Percentiles rank a stretch among this genome's conserved stretches.
Conservation (phyloP, 1,139 yeast species). For the Suhomyces anneliseae region DNA sequence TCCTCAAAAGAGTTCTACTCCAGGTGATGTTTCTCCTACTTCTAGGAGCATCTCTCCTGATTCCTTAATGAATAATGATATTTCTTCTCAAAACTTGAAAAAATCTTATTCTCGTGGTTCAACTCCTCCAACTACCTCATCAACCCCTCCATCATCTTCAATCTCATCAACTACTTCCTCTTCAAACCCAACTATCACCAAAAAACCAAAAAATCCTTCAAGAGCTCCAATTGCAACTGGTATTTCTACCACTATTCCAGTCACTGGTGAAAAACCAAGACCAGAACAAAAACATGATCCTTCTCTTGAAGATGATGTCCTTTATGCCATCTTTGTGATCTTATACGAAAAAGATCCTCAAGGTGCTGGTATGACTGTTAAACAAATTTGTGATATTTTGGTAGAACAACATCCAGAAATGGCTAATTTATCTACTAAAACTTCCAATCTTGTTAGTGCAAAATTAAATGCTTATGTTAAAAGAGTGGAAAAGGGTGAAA, state of each 20-base stretch:
- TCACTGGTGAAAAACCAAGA: slow-evolving; percentile 75
- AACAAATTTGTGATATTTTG: slow-evolving; percentile 75
- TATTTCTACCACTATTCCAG: slow-evolving; percentile 75
- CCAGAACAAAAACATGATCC: slow-evolving; percentile 62
- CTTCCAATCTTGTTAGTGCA: slow-evolving; percentile 80
- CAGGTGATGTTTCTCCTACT: slow-evolving; percentile 36
- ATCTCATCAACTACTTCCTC: slow-evolving; percentile 10
- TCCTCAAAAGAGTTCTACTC: slow-evolving; percentile 27
- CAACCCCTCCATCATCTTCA: slow-evolving; percentile 15
- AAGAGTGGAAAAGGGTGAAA: slow-evolving; percentile 78
- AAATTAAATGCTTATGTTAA: slow-evolving; percentile 82
- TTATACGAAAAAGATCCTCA: slow-evolving; percentile 65
- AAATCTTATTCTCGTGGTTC: slow-evolving; percentile 17
- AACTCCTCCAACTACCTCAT: slow-evolving; percentile 18
- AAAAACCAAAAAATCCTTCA: slow-evolving; percentile 40
- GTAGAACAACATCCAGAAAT: slow-evolving; percentile 75
- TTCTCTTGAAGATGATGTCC: slow-evolving; percentile 72
- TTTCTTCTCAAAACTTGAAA: slow-evolving; percentile 13
- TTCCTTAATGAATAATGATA: slow-evolving; percentile 36
- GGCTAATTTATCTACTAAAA: slow-evolving; percentile 75
- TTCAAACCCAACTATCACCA: slow-evolving; percentile 15
- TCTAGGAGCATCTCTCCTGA: slow-evolving; percentile 48
- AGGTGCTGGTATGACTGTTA: slow-evolving; percentile 80
- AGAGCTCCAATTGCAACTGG: slow-evolving; percentile 62
- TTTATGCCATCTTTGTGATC: slow-evolving; percentile 70